phyloP scores from a whole-genome alignment of 108 stramenopile genomes.

The Cyclotella sp. region DNA sequence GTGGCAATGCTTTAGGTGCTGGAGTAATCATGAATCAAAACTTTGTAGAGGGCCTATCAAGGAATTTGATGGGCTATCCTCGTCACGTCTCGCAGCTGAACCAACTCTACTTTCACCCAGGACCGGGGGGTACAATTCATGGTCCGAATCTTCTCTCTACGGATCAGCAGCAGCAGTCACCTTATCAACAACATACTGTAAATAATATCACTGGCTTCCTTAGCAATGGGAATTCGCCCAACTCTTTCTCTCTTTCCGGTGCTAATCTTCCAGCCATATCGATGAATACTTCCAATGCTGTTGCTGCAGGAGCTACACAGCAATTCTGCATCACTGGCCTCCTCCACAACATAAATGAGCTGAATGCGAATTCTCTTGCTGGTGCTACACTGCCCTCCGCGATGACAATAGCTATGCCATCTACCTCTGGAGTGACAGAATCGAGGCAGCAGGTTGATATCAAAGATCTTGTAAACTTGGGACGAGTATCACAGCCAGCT shows the following conservation, averaged over 20 bases:
- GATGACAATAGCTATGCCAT: background rate
- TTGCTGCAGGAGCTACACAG: background rate
- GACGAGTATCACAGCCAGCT: background rate
- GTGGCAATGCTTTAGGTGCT: background rate
- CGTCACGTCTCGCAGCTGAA: background rate
- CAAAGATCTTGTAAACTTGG: background rate
- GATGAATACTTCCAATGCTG: background rate
- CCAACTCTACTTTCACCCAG: background rate
- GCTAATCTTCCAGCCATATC: background rate
- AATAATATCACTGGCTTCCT: background rate
- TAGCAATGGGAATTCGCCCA: background rate
- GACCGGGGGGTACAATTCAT: background rate
- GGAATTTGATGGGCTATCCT: conserved; percentile 1
- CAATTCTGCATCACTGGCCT: background rate
- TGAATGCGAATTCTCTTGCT: background rate
- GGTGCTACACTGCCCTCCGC: background rate
- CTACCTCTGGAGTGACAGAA: background rate
- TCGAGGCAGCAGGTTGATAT: background rate
- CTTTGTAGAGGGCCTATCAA: background rate
- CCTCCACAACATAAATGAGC: conserved; percentile 1
- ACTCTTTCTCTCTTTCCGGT: background rate
- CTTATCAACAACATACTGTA: background rate
- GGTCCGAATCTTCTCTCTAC: background rate
- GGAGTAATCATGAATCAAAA: background rate
- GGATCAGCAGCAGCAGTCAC: background rate